Percentiles rank a stretch among this genome's conserved stretches.
phyloP scores from a whole-genome alignment of 2,329 filamentous ascomycete genomes.

The Xylaria sp. region DNA sequence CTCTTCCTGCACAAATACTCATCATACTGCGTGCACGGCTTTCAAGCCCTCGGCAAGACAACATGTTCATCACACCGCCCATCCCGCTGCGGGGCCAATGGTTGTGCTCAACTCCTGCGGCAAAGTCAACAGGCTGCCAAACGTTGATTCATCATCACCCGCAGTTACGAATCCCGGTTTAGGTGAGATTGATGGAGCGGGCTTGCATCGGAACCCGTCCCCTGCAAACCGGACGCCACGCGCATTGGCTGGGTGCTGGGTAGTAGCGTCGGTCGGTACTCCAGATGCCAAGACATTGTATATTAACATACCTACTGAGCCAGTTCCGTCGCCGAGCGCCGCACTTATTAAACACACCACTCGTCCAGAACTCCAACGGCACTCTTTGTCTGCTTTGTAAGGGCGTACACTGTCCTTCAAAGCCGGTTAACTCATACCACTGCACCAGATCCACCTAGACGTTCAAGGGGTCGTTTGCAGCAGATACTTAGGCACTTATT shows the following conservation, averaged over 20 bases:
- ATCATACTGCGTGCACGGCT: not conserved
- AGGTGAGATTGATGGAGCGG: not conserved
- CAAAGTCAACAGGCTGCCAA: not conserved
- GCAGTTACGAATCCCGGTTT: not conserved
- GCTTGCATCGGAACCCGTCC: constrained; percentile 20
- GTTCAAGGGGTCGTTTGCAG: not conserved
- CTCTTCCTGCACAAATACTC: not conserved
- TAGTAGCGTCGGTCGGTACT: not conserved
- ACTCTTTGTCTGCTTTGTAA: constrained; percentile 9
- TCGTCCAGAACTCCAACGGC: not conserved
- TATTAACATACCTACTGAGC: not conserved
- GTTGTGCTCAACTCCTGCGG: not conserved
- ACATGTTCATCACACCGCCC: constrained; percentile 8
- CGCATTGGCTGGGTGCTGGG: not conserved
- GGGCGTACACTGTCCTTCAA: not conserved
- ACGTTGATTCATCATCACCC: constrained; percentile 24
- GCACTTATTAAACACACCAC: not conserved
- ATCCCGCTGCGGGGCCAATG: not conserved
- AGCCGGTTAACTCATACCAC: not conserved
- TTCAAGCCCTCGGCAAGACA: not conserved
- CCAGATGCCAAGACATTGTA: not conserved
- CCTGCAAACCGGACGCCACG: constrained; percentile 21
- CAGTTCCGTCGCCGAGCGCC: not conserved
- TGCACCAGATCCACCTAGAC: not conserved
- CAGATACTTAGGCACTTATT: not conserved